phyloP scores from a whole-genome alignment of 805 yeast genomes.

The Grigorovia jiainica region DNA sequence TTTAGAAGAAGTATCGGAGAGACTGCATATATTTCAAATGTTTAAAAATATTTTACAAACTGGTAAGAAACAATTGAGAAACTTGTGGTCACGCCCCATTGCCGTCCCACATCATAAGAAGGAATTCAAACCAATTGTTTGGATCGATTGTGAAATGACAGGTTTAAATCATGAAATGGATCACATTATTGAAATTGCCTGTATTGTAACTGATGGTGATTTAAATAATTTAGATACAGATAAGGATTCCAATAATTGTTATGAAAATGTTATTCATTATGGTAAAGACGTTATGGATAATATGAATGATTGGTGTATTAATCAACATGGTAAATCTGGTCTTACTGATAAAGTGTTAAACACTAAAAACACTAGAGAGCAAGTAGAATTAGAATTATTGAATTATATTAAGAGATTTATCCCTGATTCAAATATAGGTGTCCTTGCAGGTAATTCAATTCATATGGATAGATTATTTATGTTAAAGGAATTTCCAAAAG shows the following conservation, averaged over 20 bases:
- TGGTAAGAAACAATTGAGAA: background rate
- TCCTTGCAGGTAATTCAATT: slow-evolving; percentile 85
- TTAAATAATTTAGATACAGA: slow-evolving; percentile 53
- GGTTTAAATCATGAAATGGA: slow-evolving; percentile 79
- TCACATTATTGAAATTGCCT: slow-evolving; percentile 83
- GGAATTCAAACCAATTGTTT: slow-evolving; percentile 46
- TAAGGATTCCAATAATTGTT: slow-evolving; percentile 41
- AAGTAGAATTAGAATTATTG: slow-evolving; percentile 59
- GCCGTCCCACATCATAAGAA: background rate
- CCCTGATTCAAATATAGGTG: slow-evolving; percentile 45
- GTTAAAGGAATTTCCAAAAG: slow-evolving; percentile 72
- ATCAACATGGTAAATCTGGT: slow-evolving; percentile 74
- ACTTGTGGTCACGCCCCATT: background rate
- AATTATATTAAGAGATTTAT: slow-evolving; percentile 50
- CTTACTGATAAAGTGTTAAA: slow-evolving; percentile 60
- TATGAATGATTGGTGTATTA: slow-evolving; percentile 85
- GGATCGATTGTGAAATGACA: slow-evolving; percentile 99
- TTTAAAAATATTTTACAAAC: background rate
- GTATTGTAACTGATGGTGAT: slow-evolving; percentile 78
- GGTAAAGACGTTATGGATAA: slow-evolving; percentile 49
- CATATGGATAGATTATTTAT: slow-evolving; percentile 87
- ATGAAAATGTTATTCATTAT: slow-evolving; percentile 71
- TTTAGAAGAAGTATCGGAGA: too few species aligned
- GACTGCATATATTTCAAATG: background rate
- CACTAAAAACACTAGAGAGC: slow-evolving; percentile 41